Conservation (phyloP, 1,139 yeast species). For the Kodamaea plutei region DNA sequence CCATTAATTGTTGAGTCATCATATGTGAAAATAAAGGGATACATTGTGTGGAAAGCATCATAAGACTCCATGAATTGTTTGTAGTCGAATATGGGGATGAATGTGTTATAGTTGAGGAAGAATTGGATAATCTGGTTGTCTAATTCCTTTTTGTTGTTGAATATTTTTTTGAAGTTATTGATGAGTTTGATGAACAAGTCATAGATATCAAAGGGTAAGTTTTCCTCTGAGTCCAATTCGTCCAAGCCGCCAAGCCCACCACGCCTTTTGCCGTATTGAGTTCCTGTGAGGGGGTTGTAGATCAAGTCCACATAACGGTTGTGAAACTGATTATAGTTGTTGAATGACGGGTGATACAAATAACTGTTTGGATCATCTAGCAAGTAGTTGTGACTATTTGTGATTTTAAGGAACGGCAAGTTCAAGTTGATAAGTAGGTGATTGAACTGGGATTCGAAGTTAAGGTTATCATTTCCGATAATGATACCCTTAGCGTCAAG, state of each 20-base stretch:
- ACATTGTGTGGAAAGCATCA: conserved; percentile 54
- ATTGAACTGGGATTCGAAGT: conserved; percentile 47
- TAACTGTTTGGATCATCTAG: conserved; percentile 44
- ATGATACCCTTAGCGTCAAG: conserved; percentile 43
- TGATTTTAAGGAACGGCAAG: conserved; percentile 44
- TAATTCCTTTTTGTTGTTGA: conserved; percentile 41
- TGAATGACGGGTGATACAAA: conserved; percentile 40
- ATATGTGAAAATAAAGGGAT: conserved; percentile 48
- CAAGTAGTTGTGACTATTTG: conserved; percentile 44
- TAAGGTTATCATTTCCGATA: conserved; percentile 47
- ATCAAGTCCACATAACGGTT: conserved; percentile 40
- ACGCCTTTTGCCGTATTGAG: conserved; percentile 6
- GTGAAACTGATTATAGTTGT: conserved; percentile 37
- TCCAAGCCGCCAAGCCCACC: conserved; percentile 6
- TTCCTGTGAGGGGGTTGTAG: conserved; percentile 42
- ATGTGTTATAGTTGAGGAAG: conserved; percentile 53
- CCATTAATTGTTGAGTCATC: conserved; percentile 50
- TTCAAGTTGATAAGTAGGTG: conserved; percentile 43
- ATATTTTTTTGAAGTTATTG: conserved; percentile 44
- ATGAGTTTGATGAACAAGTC: conserved; percentile 44
- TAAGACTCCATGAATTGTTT: conserved; percentile 54
- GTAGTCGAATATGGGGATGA: conserved; percentile 61
- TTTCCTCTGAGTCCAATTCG: conserved; percentile 11
- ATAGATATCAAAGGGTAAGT: conserved; percentile 39
- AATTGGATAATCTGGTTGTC: conserved; percentile 52